Evolutionary conservation across 2,329 filamentous ascomycete genomes (phyloP).

Genomic region (Emmonsia crescens): DNA sequence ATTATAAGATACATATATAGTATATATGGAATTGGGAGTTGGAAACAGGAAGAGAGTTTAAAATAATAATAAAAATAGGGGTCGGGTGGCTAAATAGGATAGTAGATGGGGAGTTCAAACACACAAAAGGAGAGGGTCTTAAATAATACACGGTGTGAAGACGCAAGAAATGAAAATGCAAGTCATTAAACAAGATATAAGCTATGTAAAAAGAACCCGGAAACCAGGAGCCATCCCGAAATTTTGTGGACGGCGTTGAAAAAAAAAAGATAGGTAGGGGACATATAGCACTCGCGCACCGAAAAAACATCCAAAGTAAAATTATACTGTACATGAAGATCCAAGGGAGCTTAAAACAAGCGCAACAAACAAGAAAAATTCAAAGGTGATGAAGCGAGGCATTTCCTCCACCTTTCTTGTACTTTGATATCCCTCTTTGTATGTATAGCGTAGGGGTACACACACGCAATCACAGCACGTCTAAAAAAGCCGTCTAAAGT

Average conservation of each 20-base stretch:
- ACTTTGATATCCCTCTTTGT: neutral
- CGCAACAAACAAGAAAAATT: neutral
- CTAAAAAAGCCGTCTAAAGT: neutral
- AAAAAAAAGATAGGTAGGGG: neutral
- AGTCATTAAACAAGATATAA: neutral
- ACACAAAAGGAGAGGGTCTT: neutral
- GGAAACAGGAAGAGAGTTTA: too few species aligned
- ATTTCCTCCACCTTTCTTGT: too few species aligned
- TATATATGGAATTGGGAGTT: too few species aligned
- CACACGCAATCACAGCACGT: neutral
- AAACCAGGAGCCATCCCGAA: neutral
- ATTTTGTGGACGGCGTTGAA: neutral
- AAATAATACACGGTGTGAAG: neutral
- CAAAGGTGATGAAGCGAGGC: neutral
- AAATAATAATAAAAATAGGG: too few species aligned
- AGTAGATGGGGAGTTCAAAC: neutral
- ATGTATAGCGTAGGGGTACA: neutral
- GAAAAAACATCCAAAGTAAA: neutral
- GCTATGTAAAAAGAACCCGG: neutral
- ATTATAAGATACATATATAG: too few species aligned
- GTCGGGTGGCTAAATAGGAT: too few species aligned
- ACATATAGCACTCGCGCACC: neutral
- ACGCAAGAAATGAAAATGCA: neutral
- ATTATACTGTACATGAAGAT: neutral
- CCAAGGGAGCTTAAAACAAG: neutral